Evolutionary conservation across 805 yeast genomes (phyloP).

Genomic region (Wickerhamomyces alni): DNA sequence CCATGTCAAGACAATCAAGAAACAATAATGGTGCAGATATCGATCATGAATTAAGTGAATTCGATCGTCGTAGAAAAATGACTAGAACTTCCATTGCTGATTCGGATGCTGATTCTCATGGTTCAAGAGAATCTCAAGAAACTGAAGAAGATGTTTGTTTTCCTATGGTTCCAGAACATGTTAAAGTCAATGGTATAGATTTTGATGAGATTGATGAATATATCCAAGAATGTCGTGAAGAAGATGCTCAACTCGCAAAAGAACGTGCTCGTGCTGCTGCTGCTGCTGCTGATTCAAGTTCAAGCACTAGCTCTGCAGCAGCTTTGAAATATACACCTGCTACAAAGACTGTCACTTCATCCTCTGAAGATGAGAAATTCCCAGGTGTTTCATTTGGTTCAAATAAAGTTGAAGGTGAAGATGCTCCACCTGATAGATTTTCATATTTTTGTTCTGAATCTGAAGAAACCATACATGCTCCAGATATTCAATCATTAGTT

Average conservation of each 20-base stretch:
- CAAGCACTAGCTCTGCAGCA: constrained; percentile 47
- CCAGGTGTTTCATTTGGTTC: constrained; percentile 35
- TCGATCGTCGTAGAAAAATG: constrained; percentile 27
- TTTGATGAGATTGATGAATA: constrained; percentile 87
- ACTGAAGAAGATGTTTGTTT: constrained; percentile 98
- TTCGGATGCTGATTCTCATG: constrained; percentile 65
- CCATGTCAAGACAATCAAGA: constrained; percentile 18
- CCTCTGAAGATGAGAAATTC: constrained; percentile 5
- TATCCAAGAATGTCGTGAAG: constrained; percentile 53
- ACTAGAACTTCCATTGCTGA: constrained; percentile 36
- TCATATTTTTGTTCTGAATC: constrained; percentile 75
- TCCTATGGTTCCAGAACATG: constrained; percentile 74
- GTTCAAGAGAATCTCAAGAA: constrained; percentile 76
- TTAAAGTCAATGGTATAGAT: constrained; percentile 72
- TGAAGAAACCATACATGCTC: constrained; percentile 86
- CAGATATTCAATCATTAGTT: constrained; percentile 75
- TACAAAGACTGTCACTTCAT: constrained; percentile 1
- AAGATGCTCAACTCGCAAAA: constrained; percentile 29
- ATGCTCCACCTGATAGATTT: constrained; percentile 64
- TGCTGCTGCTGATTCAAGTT: constrained; percentile 20
- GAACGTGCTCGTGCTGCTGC: constrained; percentile 12
- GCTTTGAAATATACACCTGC: constrained; percentile 53
- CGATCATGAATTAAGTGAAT: constrained; percentile 31
- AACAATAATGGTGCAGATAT: constrained; percentile 11
- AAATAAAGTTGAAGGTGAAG: constrained; percentile 31